Evolutionary conservation across 1,139 yeast genomes (phyloP).

Genomic region (Debaryomyces singareniensis): DNA sequence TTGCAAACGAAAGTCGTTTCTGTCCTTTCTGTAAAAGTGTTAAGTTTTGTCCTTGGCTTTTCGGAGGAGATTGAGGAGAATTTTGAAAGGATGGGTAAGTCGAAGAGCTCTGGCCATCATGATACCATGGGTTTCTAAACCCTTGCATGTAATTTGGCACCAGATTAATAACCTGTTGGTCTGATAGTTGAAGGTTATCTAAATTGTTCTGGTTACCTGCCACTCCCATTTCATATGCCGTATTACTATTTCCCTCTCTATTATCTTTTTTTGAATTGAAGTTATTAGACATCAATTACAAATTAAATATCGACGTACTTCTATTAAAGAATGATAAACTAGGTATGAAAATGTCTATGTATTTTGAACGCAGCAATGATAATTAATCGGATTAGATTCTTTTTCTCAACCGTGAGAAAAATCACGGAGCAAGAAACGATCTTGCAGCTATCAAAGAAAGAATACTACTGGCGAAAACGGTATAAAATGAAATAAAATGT

Average conservation of each 20-base stretch:
- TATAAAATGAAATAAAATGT: no score
- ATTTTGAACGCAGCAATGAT: no score
- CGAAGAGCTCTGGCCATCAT: conserved; percentile 15
- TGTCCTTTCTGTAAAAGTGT: conserved; percentile 25
- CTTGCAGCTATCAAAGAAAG: no score
- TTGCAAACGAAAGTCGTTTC: conserved; percentile 36
- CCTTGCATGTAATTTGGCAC: conserved; percentile 20
- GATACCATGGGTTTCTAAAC: conserved; percentile 42
- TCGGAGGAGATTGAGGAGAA: conserved; percentile 25
- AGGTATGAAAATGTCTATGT: no score
- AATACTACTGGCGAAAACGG: no score
- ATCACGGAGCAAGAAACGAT: no score
- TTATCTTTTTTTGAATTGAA: not conserved
- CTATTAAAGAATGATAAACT: no score
- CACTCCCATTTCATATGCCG: not conserved
- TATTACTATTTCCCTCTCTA: not conserved
- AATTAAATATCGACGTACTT: conserved; percentile 1
- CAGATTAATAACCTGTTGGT: conserved; percentile 10
- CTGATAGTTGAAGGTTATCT: conserved; percentile 8
- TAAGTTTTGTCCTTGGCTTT: conserved; percentile 12
- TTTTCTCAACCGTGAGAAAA: no score
- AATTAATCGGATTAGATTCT: no score
- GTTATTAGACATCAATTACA: conserved; percentile 12
- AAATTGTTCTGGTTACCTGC: not conserved
- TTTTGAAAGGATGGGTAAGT: conserved; percentile 7